Evolutionary conservation across 805 yeast genomes (phyloP).

Genomic region (Candida germanica): DNA sequence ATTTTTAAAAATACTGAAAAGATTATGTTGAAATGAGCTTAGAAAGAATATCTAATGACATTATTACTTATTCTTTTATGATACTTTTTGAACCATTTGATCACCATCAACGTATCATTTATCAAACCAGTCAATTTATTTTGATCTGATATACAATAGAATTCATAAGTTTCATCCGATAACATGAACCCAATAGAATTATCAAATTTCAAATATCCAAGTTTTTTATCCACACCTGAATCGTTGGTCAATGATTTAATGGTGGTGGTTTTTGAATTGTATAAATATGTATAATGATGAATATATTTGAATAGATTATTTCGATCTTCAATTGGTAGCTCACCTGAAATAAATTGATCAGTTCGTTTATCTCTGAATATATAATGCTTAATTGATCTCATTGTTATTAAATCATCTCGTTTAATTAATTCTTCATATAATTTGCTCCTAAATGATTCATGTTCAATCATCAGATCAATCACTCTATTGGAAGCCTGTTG

Average conservation of each 20-base stretch:
- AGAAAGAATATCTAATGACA: slow-evolving; percentile 25
- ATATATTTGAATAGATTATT: slow-evolving; percentile 35
- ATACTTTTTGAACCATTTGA: slow-evolving; percentile 73
- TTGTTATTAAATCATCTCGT: slow-evolving; percentile 2
- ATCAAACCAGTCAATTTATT: slow-evolving; percentile 57
- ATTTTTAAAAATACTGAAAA: slow-evolving; percentile 56
- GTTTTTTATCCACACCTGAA: slow-evolving; percentile 31
- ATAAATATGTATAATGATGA: slow-evolving; percentile 29
- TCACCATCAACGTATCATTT: slow-evolving; percentile 58
- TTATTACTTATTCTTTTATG: slow-evolving; percentile 69
- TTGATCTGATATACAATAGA: slow-evolving; percentile 41
- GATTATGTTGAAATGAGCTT: slow-evolving; percentile 31
- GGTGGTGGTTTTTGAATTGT: slow-evolving; percentile 18
- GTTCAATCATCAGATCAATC: slow-evolving; percentile 27
- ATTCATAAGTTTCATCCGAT: slow-evolving; percentile 31
- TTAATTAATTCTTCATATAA: slow-evolving; percentile 23
- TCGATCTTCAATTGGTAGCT: slow-evolving; percentile 18
- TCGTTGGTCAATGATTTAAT: slow-evolving; percentile 15
- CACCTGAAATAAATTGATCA: slow-evolving; percentile 61
- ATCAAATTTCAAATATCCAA: slow-evolving; percentile 39
- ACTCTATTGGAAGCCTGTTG: slow-evolving; percentile 57
- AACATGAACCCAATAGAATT: slow-evolving; percentile 35
- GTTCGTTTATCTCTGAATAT: slow-evolving; percentile 68
- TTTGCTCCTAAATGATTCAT: slow-evolving; percentile 18
- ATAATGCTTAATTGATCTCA: slow-evolving; percentile 61